These are phyloP conservation scores for Suillus plorans DNA, from an alignment of 768 basidiomycete genomes.

Conservation along the genomic window DNA sequence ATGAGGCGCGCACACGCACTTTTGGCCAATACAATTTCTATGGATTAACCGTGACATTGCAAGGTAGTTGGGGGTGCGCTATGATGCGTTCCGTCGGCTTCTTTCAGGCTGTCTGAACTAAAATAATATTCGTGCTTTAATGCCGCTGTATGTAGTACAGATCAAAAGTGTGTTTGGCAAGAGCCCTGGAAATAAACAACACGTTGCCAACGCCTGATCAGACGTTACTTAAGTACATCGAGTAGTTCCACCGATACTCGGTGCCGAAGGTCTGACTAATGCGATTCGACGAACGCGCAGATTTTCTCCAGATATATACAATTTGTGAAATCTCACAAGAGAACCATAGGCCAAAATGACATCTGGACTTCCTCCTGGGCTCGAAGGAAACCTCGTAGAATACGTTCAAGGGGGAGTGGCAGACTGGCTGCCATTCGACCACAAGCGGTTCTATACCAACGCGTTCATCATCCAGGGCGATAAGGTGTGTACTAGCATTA, in stretches of 20 bases:
- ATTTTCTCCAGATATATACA: not conserved
- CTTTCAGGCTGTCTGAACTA: not conserved
- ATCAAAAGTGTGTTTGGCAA: not conserved
- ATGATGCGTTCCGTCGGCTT: not conserved
- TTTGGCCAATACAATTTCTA: no score
- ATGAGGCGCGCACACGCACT: no score
- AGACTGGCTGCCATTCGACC: constrained; percentile 48
- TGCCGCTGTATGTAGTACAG: no score
- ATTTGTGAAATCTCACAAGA: not conserved
- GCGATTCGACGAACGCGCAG: not conserved
- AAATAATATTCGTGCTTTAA: not conserved
- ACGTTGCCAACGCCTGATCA: not conserved
- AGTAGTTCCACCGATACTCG: constrained; percentile 2
- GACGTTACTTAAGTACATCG: not conserved
- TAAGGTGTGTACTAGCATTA: constrained; percentile 35
- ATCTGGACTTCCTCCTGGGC: constrained; percentile 42
- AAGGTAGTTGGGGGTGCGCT: no score
- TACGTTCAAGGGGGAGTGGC: constrained; percentile 41
- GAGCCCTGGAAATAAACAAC: constrained; percentile 1
- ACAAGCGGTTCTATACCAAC: constrained; percentile 60
- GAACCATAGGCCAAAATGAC: not conserved
- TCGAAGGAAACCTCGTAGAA: constrained; percentile 32
- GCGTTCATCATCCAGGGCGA: constrained; percentile 60
- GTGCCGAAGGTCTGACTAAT: constrained; percentile 1
- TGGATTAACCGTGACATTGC: no score